A percentile compares a stretch with the other conserved stretches of the same genome.
These are phyloP conservation scores for Kwoniella heveanensis DNA, from an alignment of 768 basidiomycete species.

Conservation along the genomic window DNA sequence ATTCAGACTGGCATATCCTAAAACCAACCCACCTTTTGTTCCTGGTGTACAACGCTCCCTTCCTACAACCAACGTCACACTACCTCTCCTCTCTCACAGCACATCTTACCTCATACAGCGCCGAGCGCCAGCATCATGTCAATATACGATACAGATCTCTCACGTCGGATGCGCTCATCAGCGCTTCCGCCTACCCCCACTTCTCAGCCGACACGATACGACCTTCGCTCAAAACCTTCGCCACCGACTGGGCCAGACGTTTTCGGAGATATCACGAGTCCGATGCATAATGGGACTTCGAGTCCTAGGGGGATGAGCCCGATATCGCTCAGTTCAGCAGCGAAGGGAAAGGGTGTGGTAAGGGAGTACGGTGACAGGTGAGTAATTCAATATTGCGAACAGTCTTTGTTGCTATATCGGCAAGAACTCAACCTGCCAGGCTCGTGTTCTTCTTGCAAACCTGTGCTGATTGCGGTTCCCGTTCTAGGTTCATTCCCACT, in stretches of 20 bases:
- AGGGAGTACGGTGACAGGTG: slow-evolving; percentile 57
- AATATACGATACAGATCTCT: slow-evolving; percentile 35
- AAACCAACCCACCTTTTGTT: background rate
- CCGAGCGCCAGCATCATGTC: slow-evolving; percentile 21
- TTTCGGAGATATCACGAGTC: slow-evolving; percentile 39
- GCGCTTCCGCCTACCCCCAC: slow-evolving; percentile 22
- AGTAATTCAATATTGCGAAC: no score
- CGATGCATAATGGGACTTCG: slow-evolving; percentile 16
- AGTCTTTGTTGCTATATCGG: no score
- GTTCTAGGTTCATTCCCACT: slow-evolving; percentile 65
- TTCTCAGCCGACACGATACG: slow-evolving; percentile 10
- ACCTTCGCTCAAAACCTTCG: slow-evolving; percentile 14
- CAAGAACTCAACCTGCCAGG: no score
- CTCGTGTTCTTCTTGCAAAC: no score
- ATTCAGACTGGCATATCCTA: background rate
- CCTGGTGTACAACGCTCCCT: background rate
- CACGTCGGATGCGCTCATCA: slow-evolving; percentile 27
- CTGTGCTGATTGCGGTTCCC: background rate
- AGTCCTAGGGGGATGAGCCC: slow-evolving; percentile 29
- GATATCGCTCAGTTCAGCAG: slow-evolving; percentile 2
- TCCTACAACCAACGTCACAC: background rate
- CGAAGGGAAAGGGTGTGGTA: slow-evolving; percentile 45
- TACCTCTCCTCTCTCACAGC: background rate
- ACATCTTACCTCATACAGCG: background rate
- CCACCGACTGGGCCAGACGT: slow-evolving; percentile 25